phyloP scores from a whole-genome alignment of 768 basidiomycete species.

The Tephrocybe rancida region DNA sequence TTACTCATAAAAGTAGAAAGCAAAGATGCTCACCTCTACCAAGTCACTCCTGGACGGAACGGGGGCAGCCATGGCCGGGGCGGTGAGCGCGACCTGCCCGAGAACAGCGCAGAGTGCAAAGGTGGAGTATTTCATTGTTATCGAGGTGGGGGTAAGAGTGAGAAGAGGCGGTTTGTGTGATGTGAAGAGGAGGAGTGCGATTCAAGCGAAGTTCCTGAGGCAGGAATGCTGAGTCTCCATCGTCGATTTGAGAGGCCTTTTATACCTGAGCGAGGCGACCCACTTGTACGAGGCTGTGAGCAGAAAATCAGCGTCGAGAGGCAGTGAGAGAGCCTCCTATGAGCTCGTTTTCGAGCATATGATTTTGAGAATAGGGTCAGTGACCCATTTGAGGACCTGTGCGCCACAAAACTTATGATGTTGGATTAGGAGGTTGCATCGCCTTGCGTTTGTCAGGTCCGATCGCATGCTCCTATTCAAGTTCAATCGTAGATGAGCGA shows the following conservation, averaged over 20 bases:
- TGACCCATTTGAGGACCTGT: not conserved
- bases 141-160: no score
- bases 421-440: not conserved
- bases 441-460: no score
- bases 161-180: no score
- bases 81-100: not conserved
- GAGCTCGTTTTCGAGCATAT: not conserved
- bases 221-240: not conserved
- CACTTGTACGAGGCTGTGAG: conserved; percentile 6
- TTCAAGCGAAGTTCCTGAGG: not conserved
- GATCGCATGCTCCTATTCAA: no score
- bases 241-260: not conserved
- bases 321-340: not conserved
- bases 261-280: not conserved
- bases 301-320: not conserved
- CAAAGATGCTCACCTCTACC: not conserved
- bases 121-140: conserved; percentile 1
- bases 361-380: not conserved
- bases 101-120: not conserved
- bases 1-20: not conserved
- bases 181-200: not conserved
- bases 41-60: not conserved
- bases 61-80: not conserved
- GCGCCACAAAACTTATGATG: not conserved
- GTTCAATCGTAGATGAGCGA: not conserved